Conservation (phyloP, 148 eudicot genomes). For the Fagopyrum tataricum region DNA sequence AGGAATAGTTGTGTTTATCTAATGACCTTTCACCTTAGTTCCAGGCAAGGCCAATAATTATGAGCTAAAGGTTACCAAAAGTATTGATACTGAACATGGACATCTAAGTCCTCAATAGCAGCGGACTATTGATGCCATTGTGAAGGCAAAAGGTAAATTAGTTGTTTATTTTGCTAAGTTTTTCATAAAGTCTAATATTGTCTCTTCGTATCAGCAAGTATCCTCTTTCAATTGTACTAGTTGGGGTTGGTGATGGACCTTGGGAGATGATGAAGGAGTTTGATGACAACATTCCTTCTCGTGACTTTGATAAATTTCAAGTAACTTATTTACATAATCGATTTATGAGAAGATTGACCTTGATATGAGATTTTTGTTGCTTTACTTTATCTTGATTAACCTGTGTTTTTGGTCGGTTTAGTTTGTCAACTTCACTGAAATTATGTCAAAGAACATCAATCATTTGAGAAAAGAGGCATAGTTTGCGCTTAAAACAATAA, state of each 20-base stretch:
- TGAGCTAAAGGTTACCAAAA: conserved; percentile 65
- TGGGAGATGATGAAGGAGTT: conserved; percentile 99
- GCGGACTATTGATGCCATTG: conserved; percentile 79
- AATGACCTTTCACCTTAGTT: no score
- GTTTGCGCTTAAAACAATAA: conserved; percentile 79
- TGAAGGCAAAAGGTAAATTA: conserved; percentile 65
- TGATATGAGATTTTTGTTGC: conserved; percentile 1
- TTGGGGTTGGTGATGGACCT: conserved; percentile 99
- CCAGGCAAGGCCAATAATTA: no score
- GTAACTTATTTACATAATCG: conserved; percentile 22
- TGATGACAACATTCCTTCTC: conserved; percentile 90
- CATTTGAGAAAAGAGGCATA: conserved; percentile 75
- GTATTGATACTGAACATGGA: conserved; percentile 74
- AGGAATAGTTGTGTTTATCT: no score
- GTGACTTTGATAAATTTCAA: conserved; percentile 96
- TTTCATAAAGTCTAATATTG: neutral
- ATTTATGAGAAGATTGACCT: neutral
- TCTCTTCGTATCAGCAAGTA: conserved; percentile 51
- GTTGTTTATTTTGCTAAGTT: neutral
- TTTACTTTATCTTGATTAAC: neutral
- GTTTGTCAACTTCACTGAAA: conserved; percentile 94
- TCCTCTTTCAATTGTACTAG: conserved; percentile 86
- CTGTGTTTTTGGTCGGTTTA: conserved; percentile 16
- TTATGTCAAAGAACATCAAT: conserved; percentile 68
- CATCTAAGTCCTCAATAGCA: conserved; percentile 83